phyloP scores from a whole-genome alignment of 495 filamentous ascomycete genomes.

The Aspergillus indologenus region DNA sequence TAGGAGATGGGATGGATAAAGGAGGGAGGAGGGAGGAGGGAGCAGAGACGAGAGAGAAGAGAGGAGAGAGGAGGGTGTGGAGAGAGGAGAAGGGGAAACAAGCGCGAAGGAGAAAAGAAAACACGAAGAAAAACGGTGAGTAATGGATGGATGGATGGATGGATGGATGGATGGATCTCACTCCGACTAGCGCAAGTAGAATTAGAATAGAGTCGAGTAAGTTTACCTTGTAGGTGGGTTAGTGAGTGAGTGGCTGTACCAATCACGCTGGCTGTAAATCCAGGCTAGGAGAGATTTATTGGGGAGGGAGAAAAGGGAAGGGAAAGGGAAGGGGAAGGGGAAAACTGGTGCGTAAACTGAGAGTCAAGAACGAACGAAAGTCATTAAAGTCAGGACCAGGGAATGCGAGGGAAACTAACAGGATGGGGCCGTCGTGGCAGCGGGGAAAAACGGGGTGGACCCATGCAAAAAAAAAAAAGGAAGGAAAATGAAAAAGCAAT shows the following conservation, averaged over 20 bases:
- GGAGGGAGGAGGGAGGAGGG: background rate
- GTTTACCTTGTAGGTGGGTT: too few relatives aligned
- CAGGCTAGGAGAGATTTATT: constrained; percentile 14
- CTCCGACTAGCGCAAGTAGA: constrained; percentile 10
- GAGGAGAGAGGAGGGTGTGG: constrained; percentile 12
- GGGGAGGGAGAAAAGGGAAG: constrained; percentile 10
- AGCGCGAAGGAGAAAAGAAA: constrained; percentile 10
- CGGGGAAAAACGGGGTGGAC: constrained; percentile 20
- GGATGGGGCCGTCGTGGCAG: constrained; percentile 18
- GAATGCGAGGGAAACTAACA: constrained; percentile 10
- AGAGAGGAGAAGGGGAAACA: background rate
- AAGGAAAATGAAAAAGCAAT: background rate
- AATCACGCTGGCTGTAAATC: constrained; percentile 14
- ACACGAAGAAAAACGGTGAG: constrained; percentile 21
- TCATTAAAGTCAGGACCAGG: constrained; percentile 9
- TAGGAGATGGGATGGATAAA: constrained; percentile 1
- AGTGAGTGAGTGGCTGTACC: constrained; percentile 4
- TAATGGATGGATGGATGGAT: constrained; percentile 5
- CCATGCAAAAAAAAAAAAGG: background rate
- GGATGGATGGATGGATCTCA: background rate
- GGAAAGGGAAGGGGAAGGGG: constrained; percentile 9
- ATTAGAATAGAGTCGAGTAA: constrained; percentile 21
- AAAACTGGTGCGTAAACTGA: constrained; percentile 7
- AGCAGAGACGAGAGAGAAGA: background rate
- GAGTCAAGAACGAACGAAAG: constrained; percentile 3